Base-by-base conservation (phyloP, 352 stramenopile species). In the Globisporangium emineosum region DNA sequence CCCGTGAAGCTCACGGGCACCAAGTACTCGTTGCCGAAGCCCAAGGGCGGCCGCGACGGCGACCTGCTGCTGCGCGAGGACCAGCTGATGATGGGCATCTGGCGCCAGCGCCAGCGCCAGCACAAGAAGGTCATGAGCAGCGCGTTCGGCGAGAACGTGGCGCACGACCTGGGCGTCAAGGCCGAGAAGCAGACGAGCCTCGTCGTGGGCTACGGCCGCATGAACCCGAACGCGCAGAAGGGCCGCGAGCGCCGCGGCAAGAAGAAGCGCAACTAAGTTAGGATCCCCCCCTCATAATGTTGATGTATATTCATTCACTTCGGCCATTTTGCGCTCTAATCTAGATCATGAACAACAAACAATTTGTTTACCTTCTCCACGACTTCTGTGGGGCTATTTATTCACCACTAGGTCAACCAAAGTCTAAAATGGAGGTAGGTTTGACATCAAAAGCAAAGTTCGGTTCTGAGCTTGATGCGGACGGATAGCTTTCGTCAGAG, bases 11-110 rank as follows among this genome's bases (percentile, higher is more conserved):
- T 98, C 45, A 88, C 91, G 56, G 98, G 98, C 45, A 98, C 94
- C 60, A 98, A 98, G 73, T 99, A 97, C 75, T 98, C 96, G n/a
- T 75, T 99, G 17, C 96, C 97, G 8, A 98, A 98, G 75, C 86
- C 96, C 29, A 97, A 96, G 67, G 91, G 92, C 57, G 93, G 90
- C 5, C 87, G 89, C 19, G 71, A 98, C 57, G 97, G 97, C 53
- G 97, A 99, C 69, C 67, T 99, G 23, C 76, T 99, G 52, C 84
- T 99, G 47, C 85, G 96, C 40, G 97, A 99, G 75, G 97, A 99
- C 81, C 97, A 99, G 76, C 80, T 99, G 9, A 76, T 99, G 65
- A 91, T 93, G 49, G 97, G 97, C 63, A 98, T 96, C 53, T 99
- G 97, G 97, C 89, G 89, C 65, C 96, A 99, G 81, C 86, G 88